Percentiles rank a stretch among this genome's conserved stretches.
phyloP scores from a whole-genome alignment of 495 filamentous ascomycete genomes.

The Wilcoxina mikolae region DNA sequence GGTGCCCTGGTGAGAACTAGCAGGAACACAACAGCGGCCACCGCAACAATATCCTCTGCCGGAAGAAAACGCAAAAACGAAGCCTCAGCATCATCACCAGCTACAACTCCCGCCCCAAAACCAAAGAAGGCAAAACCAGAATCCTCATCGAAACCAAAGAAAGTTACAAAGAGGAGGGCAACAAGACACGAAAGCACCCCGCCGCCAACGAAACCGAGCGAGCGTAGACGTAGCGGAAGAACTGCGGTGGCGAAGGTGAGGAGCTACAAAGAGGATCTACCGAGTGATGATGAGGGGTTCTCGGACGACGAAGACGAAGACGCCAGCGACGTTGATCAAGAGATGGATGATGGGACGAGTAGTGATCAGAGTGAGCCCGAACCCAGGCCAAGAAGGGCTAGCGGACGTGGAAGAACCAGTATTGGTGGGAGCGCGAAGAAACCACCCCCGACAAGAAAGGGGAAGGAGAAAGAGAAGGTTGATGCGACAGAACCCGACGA shows the following conservation, averaged over 20 bases:
- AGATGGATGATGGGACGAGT: slow-evolving; percentile 35
- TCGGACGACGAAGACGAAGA: slow-evolving; percentile 11
- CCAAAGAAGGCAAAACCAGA: slow-evolving; percentile 9
- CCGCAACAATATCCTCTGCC: slow-evolving; percentile 23
- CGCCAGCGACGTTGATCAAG: slow-evolving; percentile 36
- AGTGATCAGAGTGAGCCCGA: not conserved
- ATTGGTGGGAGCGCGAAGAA: not conserved
- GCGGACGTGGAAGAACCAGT: not conserved
- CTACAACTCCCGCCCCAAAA: slow-evolving; percentile 2
- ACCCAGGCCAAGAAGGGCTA: slow-evolving; percentile 1
- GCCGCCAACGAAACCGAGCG: slow-evolving; percentile 18
- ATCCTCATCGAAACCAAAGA: slow-evolving; percentile 13
- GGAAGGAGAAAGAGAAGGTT: slow-evolving; percentile 1
- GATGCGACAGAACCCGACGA: slow-evolving; percentile 6
- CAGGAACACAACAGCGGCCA: slow-evolving; percentile 22
- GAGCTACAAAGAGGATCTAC: slow-evolving; percentile 26
- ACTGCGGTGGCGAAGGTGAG: slow-evolving; percentile 28
- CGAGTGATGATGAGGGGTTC: slow-evolving; percentile 20
- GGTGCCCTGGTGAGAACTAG: slow-evolving; percentile 28
- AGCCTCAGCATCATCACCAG: slow-evolving; percentile 7
- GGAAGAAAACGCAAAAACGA: slow-evolving; percentile 16
- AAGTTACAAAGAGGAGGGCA: slow-evolving; percentile 29
- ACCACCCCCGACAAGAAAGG: slow-evolving; percentile 1
- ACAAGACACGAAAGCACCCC: not conserved
- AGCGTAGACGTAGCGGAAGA: slow-evolving; percentile 31